These are phyloP conservation scores for Phylloporus sp. DNA, from an alignment of 768 basidiomycete species.

Conservation along the genomic window DNA sequence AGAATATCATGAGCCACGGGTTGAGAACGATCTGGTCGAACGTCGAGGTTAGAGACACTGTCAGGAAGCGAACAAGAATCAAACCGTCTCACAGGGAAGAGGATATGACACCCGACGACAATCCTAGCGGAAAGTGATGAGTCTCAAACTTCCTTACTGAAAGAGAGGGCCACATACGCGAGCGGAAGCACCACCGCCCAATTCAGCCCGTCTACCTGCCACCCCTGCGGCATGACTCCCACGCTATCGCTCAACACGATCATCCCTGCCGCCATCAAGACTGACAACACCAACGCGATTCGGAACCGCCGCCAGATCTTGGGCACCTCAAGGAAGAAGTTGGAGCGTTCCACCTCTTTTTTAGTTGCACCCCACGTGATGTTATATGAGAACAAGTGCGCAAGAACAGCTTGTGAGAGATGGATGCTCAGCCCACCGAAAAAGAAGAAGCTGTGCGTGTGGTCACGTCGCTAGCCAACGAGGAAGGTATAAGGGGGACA, in stretches of 20 bases:
- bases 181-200: constrained; percentile 80
- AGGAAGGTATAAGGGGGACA: constrained; percentile 1
- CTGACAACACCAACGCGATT: constrained; percentile 52
- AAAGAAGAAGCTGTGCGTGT: constrained; percentile 41
- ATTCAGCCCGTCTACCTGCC: constrained; percentile 54
- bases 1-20: constrained; percentile 87
- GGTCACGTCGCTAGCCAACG: neutral
- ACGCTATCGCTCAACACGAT: constrained; percentile 46
- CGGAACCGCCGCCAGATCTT: constrained; percentile 79
- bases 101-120: constrained; percentile 61
- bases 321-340: constrained; percentile 89
- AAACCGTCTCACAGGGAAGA: constrained; percentile 61
- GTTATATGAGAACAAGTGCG: constrained; percentile 58
- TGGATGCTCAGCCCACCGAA: constrained; percentile 55
- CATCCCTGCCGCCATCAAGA: constrained; percentile 49
- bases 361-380: constrained; percentile 58
- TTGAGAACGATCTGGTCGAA: constrained; percentile 67
- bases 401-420: constrained; percentile 47
- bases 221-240: constrained; percentile 55
- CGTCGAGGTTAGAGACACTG: constrained; percentile 16
- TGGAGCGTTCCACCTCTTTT: constrained; percentile 87
- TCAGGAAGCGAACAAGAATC: constrained; percentile 25
- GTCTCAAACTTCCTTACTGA: neutral
- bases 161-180: constrained; percentile 34
- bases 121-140: constrained; percentile 24